Evolutionary conservation across 331 rosid species (phyloP), one percentile per base, ranked within the genome.

Genomic region (Saraca asoca): DNA sequence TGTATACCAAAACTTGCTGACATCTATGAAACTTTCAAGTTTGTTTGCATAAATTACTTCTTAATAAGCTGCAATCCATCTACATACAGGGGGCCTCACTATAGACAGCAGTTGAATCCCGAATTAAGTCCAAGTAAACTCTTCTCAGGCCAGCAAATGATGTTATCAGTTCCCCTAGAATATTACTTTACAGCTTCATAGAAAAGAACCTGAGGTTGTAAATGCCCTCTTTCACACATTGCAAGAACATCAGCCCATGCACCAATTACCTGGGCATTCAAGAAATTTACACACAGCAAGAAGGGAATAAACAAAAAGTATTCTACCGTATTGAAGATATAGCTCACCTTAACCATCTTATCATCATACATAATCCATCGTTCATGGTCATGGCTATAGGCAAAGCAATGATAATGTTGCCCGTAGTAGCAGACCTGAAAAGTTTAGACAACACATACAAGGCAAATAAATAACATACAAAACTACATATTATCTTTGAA

Each of bases 151-250:
- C 77, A 72, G 81, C 57, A 77, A 73, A 70, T 11, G 61, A 74
- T 39, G 75, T 35, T 69, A 69, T 12, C 66, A 71, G 67, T 72
- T 84, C 80, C 79, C 64, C 63, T 70, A 44, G 50, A 68, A 71
- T 49, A 69, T 75, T 93, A 93, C 83, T 84, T 84, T 68, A 80
- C 93, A 77, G 93, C 92, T 83, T 94, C 99, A 66, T 68, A 94
- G 89, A 94, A 91, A 75, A 94, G 97, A 80, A 94, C 95, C 76
- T 94, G 99, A 37, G 97, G 99, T 72, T 94, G 99, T 59, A 88
- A 81, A 79, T 86, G 99, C 82, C 99, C 97, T 81, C 77, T 90
- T 83, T 90, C 95, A 56, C 99, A 94, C 82, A 80, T 77, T 52
- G 83, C 13, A 68, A 88, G 82, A 69, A 94, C 97, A 69, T 90